phyloP scores from a whole-genome alignment of 345 rosid species.

The Anacardium occidentale region DNA sequence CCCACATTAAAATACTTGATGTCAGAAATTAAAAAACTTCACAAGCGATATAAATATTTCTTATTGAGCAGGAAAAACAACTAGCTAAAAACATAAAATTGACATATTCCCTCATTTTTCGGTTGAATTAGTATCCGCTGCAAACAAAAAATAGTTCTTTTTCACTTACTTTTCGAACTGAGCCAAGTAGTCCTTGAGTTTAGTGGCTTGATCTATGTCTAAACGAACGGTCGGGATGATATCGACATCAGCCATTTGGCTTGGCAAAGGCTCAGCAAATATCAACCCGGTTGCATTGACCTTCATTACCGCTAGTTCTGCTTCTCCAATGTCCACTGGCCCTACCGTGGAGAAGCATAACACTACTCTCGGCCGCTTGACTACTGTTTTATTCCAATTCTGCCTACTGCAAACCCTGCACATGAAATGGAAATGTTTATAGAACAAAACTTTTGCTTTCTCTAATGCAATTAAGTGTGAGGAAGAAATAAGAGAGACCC shows the following conservation, averaged over 20 bases:
- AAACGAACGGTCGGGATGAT: slow-evolving; percentile 52
- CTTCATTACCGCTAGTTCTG: slow-evolving; percentile 49
- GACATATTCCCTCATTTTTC: too few species aligned
- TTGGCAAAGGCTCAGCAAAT: slow-evolving; percentile 51
- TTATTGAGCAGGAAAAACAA: too few species aligned
- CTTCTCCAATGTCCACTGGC: slow-evolving; percentile 34
- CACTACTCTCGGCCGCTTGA: slow-evolving; percentile 37
- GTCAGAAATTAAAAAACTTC: not conserved
- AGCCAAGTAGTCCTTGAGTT: slow-evolving; percentile 42
- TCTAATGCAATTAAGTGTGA: too few species aligned
- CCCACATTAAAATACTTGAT: not conserved
- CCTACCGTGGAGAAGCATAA: slow-evolving; percentile 61
- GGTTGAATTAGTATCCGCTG: too few species aligned
- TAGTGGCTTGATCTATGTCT: slow-evolving; percentile 53
- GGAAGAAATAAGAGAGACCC: slow-evolving; percentile 36
- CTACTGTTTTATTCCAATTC: slow-evolving; percentile 36
- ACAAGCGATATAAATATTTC: too few species aligned
- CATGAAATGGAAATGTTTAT: not conserved
- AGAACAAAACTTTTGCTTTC: too few species aligned
- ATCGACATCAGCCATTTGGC: slow-evolving; percentile 48
- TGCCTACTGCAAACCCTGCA: slow-evolving; percentile 44
- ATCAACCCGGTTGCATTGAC: slow-evolving; percentile 53
- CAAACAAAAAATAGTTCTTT: too few species aligned
- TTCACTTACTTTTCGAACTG: slow-evolving; percentile 36
- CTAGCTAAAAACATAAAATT: too few species aligned